Evolutionary conservation across 306 rosid species (phyloP), one percentile per base, ranked within the genome.

Genomic region (Prunus fruticosa): DNA sequence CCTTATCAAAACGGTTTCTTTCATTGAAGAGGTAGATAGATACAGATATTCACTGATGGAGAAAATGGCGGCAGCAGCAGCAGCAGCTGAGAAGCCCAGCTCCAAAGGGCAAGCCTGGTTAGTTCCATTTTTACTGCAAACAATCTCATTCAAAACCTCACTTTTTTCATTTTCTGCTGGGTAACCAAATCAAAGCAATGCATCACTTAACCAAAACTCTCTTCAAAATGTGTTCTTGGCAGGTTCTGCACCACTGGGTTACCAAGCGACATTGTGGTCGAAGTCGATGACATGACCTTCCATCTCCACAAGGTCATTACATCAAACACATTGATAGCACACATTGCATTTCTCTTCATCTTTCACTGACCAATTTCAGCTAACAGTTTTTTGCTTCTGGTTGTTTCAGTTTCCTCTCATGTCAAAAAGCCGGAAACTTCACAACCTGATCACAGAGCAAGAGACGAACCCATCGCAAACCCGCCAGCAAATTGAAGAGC

Each of bases 221-320:
- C 8, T 75, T 43, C 50, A 52, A 14, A 67, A 38, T 67, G 32
- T 66, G 69, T 52, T 46, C 46, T 23, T 68, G 14, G 32, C 84
- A 93, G 98, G 98, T 95, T 95, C 81, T 95, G 99, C 78, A 95
- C 99, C 28, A 95, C 93, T 18, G 99, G 99, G 16, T 84, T 92
- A 53, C 97, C 99, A 0, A 95, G 99, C 78, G 99, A 95, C 97
- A 89, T 95, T 88, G 92, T 89, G 49, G 76, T 92, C 2, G 97
- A 91, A 78, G 97, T 95, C 14, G 89, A 83, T 67, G 93, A 92
- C 87, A 95, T 95, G 99, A 64, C 86, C 46, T 95, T 95, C 64
- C 97, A 95, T 84, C 98, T 95, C 9, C 99, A 95, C 78, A 95
- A 92, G 99, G 99, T 92, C 30, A 81, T 74, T 6, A 45, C 7